Evolutionary conservation across 2,329 filamentous ascomycete species (phyloP).

Genomic region (Aspergillus phoenicis): DNA sequence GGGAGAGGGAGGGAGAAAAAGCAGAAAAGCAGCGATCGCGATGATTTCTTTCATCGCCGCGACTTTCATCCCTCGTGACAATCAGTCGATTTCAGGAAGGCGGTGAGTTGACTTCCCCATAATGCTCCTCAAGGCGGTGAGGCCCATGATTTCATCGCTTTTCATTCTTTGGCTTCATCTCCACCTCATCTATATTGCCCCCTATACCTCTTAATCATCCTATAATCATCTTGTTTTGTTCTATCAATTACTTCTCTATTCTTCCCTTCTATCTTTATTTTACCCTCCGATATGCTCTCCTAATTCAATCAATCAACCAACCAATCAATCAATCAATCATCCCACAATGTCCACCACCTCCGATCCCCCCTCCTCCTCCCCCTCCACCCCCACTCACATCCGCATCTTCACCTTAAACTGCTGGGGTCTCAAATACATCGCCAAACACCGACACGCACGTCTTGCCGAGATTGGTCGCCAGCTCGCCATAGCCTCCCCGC

Average conservation of each 20-base stretch:
- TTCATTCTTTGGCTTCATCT: background rate
- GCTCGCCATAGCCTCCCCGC: constrained; percentile 67
- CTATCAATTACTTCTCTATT: too few species aligned
- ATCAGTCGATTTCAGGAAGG: constrained; percentile 5
- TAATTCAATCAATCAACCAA: too few species aligned
- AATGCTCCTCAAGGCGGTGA: constrained; percentile 4
- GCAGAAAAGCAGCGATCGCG: background rate
- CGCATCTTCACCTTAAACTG: constrained; percentile 89
- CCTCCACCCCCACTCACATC: constrained; percentile 59
- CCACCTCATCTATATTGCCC: background rate
- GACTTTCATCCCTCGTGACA: constrained; percentile 8
- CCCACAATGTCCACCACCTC: background rate
- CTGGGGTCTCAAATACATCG: constrained; percentile 91
- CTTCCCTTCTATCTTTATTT: background rate
- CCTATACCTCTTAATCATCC: background rate
- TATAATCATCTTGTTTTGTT: background rate
- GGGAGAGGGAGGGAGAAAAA: background rate
- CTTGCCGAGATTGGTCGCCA: constrained; percentile 81
- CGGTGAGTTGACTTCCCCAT: background rate
- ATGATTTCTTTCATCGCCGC: constrained; percentile 8
- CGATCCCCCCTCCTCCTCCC: constrained; percentile 44
- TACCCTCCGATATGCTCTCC: background rate
- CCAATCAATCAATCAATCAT: background rate
- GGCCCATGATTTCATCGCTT: constrained; percentile 10
- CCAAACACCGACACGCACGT: constrained; percentile 74